Evolutionary conservation across 345 rosid genomes (phyloP).

Genomic region (Hibiscus tridactylites): DNA sequence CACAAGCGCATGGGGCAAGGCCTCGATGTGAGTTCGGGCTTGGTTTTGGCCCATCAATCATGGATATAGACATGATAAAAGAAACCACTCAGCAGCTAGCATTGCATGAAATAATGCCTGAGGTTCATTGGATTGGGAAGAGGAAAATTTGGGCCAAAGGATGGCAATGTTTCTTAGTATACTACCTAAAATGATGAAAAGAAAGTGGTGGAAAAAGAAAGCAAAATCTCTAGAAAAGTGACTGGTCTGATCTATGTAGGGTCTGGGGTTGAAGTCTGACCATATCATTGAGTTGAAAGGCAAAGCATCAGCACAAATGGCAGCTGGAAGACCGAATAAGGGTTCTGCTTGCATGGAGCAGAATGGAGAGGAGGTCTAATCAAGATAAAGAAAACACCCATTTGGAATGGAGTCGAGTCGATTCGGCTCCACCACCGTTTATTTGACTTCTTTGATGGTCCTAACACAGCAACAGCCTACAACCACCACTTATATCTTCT

Average conservation of each 20-base stretch:
- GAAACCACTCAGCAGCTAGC: too few species aligned
- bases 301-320: background rate
- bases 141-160: conserved; percentile 21
- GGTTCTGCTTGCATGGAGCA: conserved; percentile 3
- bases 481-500: too few species aligned
- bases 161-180: background rate
- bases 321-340: background rate
- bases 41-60: too few species aligned
- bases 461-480: background rate
- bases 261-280: background rate
- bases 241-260: background rate
- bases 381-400: background rate
- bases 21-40: background rate
- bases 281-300: too few species aligned
- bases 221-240: background rate
- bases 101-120: too few species aligned
- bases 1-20: background rate
- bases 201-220: background rate
- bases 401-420: background rate
- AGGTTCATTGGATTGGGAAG: too few species aligned
- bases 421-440: background rate
- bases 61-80: too few species aligned
- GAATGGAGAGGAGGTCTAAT: conserved; percentile 2
- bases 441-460: background rate
- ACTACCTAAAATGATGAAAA: background rate